Evolutionary conservation across 164 flowering plant species (phyloP).

Genomic region (Dillenia suffruticosa): DNA sequence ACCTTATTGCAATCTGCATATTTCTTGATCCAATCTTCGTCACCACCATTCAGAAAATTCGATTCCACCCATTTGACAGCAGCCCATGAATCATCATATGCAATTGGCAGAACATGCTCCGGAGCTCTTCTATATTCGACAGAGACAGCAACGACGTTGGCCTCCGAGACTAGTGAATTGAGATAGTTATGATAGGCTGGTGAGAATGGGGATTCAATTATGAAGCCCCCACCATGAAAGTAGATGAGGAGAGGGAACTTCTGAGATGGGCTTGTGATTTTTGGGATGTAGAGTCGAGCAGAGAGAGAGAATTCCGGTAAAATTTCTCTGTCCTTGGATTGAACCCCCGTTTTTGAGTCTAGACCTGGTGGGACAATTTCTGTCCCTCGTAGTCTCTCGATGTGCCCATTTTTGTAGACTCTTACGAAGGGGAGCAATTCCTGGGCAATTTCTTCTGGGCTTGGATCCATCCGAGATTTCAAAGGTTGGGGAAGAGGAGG

Average conservation of each 20-base stretch:
- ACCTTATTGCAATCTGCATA: constrained; percentile 24
- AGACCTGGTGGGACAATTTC: too few species aligned
- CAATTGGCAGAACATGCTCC: constrained; percentile 14
- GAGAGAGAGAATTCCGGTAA: too few species aligned
- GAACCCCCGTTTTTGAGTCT: too few species aligned
- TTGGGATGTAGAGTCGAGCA: too few species aligned
- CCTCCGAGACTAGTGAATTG: constrained; percentile 9
- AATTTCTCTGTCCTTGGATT: too few species aligned
- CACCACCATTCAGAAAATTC: constrained; percentile 13
- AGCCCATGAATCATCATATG: constrained; percentile 20
- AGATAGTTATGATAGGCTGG: constrained; percentile 17
- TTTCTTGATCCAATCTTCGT: constrained; percentile 27
- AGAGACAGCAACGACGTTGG: constrained; percentile 26
- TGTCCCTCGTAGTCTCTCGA: too few species aligned
- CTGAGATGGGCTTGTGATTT: not conserved
- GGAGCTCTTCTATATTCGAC: constrained; percentile 30
- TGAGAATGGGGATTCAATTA: constrained; percentile 20
- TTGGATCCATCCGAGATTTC: too few species aligned
- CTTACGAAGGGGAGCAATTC: too few species aligned
- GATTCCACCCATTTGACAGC: constrained; percentile 21
- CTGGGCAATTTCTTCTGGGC: too few species aligned
- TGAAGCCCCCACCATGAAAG: constrained; percentile 44
- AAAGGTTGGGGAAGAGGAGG: too few species aligned
- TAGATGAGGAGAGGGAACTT: constrained; percentile 32
- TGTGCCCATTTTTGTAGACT: too few species aligned